Conservation (phyloP, 2,329 filamentous ascomycete genomes). For the Zalaria obscura region DNA sequence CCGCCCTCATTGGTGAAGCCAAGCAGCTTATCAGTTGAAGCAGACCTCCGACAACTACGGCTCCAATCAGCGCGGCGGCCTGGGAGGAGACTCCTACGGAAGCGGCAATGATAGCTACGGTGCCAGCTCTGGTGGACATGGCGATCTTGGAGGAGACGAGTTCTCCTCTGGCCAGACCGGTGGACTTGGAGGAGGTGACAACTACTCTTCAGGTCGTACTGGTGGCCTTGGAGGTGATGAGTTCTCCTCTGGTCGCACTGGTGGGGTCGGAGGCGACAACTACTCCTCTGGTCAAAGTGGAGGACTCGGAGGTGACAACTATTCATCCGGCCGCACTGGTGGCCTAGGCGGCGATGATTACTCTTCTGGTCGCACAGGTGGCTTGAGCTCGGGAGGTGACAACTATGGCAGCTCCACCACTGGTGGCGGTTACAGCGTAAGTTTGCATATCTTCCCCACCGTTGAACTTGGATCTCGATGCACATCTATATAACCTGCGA, state of each 20-base stretch:
- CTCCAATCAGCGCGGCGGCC: background rate
- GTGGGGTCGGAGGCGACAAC: conserved; percentile 1
- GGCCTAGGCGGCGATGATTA: background rate
- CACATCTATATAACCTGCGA: too few species aligned
- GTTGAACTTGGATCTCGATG: too few species aligned
- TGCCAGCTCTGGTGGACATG: background rate
- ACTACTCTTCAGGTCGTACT: background rate
- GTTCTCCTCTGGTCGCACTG: background rate
- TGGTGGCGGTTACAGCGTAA: background rate
- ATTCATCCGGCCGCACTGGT: conserved; percentile 1
- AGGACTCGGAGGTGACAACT: background rate
- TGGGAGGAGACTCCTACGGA: conserved; percentile 4
- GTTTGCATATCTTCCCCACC: background rate
- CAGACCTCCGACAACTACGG: background rate
- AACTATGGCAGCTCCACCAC: conserved; percentile 3
- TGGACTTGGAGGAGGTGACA: background rate
- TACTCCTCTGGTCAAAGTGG: conserved; percentile 1
- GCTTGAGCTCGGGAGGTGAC: background rate
- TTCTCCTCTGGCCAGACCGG: background rate
- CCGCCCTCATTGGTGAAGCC: background rate
- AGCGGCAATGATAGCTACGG: conserved; percentile 10
- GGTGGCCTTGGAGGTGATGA: background rate
- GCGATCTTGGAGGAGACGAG: background rate
- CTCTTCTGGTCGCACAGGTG: background rate
- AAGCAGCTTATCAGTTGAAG: conserved; percentile 1